Percentiles rank a stretch among this genome's conserved stretches.
phyloP scores from a whole-genome alignment of 768 basidiomycete species.

The Suillus lakei region DNA sequence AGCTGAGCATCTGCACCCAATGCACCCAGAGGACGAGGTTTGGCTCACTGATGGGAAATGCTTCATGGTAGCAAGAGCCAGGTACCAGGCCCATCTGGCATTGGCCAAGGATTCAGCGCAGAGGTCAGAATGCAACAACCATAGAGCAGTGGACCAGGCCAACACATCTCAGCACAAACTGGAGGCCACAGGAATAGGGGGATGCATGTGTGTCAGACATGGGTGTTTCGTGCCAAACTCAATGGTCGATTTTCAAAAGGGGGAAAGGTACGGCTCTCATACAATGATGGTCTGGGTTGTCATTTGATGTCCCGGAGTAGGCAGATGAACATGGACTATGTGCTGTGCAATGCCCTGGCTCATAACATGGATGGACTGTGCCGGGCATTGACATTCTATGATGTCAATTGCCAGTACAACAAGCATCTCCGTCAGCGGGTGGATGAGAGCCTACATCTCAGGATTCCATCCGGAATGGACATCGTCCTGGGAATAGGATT shows the following conservation, averaged over 20 bases:
- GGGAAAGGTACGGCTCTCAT: no score
- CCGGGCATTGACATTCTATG: no score
- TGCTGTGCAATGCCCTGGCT: no score
- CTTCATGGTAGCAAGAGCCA: not conserved
- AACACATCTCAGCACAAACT: conserved; percentile 19
- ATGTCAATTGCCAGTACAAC: no score
- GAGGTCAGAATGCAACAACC: conserved; percentile 20
- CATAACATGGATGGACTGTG: no score
- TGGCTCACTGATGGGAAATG: conserved; percentile 14
- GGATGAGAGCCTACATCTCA: no score
- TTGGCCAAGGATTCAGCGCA: not conserved
- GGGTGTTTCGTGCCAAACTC: conserved; percentile 33
- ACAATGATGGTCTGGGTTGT: no score
- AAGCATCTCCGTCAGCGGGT: no score
- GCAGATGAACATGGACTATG: no score
- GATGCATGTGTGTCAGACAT: conserved; percentile 34
- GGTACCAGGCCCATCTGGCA: not conserved
- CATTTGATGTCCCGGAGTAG: conserved; percentile 22
- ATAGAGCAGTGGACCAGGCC: conserved; percentile 23
- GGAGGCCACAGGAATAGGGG: conserved; percentile 33
- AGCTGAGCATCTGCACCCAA: conserved; percentile 10
- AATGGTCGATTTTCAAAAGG: conserved; percentile 7
- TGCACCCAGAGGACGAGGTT: conserved; percentile 16
- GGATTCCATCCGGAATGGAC: not conserved
- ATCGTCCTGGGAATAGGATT: conserved; percentile 1